Base-by-base conservation (phyloP, 345 rosid species). In the Eucalyptus pauciflora region DNA sequence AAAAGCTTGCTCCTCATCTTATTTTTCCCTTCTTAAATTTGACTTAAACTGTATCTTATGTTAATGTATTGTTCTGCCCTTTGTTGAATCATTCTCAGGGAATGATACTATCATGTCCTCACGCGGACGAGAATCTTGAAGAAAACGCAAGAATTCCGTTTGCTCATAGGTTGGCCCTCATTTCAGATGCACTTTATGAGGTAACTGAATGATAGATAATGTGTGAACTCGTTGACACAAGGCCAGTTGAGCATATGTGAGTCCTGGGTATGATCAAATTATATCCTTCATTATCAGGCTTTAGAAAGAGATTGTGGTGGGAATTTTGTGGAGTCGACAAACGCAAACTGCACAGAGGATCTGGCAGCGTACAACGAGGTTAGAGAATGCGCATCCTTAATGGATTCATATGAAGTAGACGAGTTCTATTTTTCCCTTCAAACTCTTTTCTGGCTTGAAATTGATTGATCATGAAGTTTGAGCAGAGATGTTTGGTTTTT, bases 281-380 rank as follows among this genome's bases (percentile, higher is more conserved):
- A 16, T 33, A 0, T 31, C 79, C 79, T 67, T 67, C 80, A 17
- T 31, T 31, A 25, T 67, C 86, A 90, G 91, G 25, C 87, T 8
- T 90, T 83, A 8, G 85, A 67, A 50, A 22, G 1, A 7, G 8
- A 85, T 43, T 88, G 92, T 41, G 85, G 87, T 9, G 90, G 87
- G 2, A 43, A 88, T n/a, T 90, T 49, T 80, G 92, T 18, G 7
- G 76, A 88, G 5, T 48, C 86, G 4, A 43, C 89, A 58, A 88
- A 88, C 25, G 83, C 86, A 1, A 88, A 62, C 51, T 90, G 92
- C 52, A 31, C 6, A 1, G 87, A 88, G 80, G 87, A 88, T 88
- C 15, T 88, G 86, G 12, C 87, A 48, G 0, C 12, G 18, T 51
- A 83, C 4, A 5, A 27, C 10, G 31, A 88, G 90, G 90, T 88